Evolutionary conservation across 805 yeast species (phyloP), one percentile per base, ranked within the genome.

Genomic region (Metschnikowia cerradonensis): DNA sequence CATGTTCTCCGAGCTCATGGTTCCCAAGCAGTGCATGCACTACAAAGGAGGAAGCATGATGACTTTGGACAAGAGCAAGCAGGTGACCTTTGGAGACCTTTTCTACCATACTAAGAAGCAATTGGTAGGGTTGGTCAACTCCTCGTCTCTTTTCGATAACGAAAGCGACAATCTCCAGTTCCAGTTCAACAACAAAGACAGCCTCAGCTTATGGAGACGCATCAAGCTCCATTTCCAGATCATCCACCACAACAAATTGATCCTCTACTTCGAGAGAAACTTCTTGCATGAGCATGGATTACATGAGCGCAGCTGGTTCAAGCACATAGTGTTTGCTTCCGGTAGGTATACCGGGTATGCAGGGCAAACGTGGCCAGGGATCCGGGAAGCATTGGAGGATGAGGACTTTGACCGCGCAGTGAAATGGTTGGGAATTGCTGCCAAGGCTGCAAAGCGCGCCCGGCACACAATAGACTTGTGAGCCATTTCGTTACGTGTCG

Each of bases 251-350:
- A 73, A 73, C 62, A 66, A 65, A 56, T 57, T 67, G 40, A 54
- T 66, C 46, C 72, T 72, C 54, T 73, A 77, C 49, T 66, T 84
- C 30, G 88, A 84, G 61, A 69, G 82, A 50, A 62, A 79, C 59
- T 83, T 83, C 58, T 60, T 83, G 30, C 64, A 75, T 50, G 64
- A 66, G 8, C 58, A 71, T 13, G 82, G 86, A 0, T 67, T 83
- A 32, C 58, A 67, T 31, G 72, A 72, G 33, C 71, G 89, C 55
- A 64, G 65, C 6, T 83, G 87, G 85, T 79, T 82, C 71, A 83
- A 76, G 61, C 89, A 85, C 65, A 70, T 82, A 26, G 68, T 85
- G 0, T 82, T 74, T 63, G 87, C 87, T 2, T 83, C 88, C 7
- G 78, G 81, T 45, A 68, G 78, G 52, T 67, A 56, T 31, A 70